These are phyloP conservation scores for Dacryopinax spathularia DNA, from an alignment of 768 basidiomycete species.

Conservation along the genomic window DNA sequence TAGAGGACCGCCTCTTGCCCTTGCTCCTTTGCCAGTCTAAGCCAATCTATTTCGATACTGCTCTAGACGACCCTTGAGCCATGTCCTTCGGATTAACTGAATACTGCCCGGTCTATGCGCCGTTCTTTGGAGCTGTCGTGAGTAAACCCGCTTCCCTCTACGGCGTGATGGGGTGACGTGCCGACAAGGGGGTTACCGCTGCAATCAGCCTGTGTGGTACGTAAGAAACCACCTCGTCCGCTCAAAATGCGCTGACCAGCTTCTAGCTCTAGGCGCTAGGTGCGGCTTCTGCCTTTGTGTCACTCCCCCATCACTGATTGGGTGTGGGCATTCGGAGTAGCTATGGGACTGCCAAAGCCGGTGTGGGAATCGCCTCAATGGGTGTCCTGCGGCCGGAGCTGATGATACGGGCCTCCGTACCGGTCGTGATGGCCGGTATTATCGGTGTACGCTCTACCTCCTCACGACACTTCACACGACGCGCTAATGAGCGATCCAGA, in stretches of 20 bases:
- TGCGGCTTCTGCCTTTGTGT: constrained; percentile 4
- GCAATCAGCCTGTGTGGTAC: constrained; percentile 96
- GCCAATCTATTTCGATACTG: not conserved
- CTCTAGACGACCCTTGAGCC: not conserved
- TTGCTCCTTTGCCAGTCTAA: not conserved
- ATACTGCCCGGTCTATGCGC: constrained; percentile 86
- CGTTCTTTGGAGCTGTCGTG: constrained; percentile 96
- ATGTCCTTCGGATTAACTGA: constrained; percentile 30
- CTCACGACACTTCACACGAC: not conserved
- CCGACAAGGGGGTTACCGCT: constrained; percentile 71
- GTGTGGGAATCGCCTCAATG: constrained; percentile 96
- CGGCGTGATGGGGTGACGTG: not conserved
- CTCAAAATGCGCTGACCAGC: not conserved
- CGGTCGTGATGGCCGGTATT: constrained; percentile 99
- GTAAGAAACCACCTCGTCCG: constrained; percentile 20
- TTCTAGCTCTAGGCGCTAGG: constrained; percentile 21
- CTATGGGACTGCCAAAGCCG: constrained; percentile 98
- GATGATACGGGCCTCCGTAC: constrained; percentile 96
- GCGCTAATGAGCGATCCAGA: constrained; percentile 31
- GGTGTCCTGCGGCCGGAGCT: constrained; percentile 89
- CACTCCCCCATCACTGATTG: not conserved
- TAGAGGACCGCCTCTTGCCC: too few relatives aligned
- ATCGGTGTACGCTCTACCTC: constrained; percentile 63
- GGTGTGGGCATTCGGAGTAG: constrained; percentile 27
- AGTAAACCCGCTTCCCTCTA: too few relatives aligned